Conservation (phyloP, 495 filamentous ascomycete genomes). For the Neurospora intermedia region DNA sequence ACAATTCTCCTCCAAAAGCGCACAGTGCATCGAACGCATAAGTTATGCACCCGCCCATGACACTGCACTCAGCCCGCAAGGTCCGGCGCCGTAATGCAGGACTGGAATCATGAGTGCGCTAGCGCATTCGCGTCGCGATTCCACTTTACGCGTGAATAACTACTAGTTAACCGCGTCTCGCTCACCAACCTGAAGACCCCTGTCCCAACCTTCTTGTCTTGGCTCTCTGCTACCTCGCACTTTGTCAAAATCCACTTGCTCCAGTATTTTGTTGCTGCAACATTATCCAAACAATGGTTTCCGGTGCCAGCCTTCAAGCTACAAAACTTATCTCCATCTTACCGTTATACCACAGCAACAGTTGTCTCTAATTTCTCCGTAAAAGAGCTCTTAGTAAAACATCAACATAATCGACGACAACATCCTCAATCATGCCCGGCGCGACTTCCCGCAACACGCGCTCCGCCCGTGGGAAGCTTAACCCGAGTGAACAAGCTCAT, state of each 20-base stretch:
- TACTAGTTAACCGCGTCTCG: slow-evolving; percentile 1
- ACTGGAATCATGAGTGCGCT: not conserved
- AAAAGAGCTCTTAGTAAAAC: not conserved
- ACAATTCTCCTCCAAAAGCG: not conserved
- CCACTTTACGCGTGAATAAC: slow-evolving; percentile 11
- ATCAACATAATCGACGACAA: not conserved
- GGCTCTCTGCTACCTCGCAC: not conserved
- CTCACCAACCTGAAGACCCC: not conserved
- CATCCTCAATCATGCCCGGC: slow-evolving; percentile 20
- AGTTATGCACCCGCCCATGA: not conserved
- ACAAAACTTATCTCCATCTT: not conserved
- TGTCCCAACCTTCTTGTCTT: slow-evolving; percentile 2
- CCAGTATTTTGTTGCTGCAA: not conserved
- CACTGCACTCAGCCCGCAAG: not conserved
- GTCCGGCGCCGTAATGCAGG: no score
- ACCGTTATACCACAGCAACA: not conserved
- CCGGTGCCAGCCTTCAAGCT: not conserved
- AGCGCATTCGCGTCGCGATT: not conserved
- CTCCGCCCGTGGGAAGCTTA: slow-evolving; percentile 16
- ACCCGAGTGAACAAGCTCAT: slow-evolving; percentile 7
- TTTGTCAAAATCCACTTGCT: not conserved
- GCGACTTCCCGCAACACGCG: slow-evolving; percentile 17
- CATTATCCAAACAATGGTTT: not conserved
- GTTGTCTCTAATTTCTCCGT: not conserved
- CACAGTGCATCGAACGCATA: not conserved